Percentiles rank a stretch among this genome's conserved stretches.
Conservation (phyloP, 139 green algal genomes). For the Penium margaritaceum region DNA sequence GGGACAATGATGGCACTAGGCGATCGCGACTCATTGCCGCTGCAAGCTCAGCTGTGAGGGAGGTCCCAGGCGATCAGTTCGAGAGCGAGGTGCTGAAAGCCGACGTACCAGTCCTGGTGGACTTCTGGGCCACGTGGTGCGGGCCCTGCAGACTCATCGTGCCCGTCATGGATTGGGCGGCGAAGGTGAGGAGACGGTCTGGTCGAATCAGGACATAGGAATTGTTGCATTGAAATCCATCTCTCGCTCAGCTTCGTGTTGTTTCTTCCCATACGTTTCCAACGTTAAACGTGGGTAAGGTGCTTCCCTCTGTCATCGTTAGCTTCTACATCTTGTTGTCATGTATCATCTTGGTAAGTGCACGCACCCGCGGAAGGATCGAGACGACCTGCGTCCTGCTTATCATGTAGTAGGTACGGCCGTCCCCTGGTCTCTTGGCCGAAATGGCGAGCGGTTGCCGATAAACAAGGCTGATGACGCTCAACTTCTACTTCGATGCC, state of each 20-base stretch:
- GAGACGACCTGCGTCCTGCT: too few relatives aligned
- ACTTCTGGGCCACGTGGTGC: constrained; percentile 91
- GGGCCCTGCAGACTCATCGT: constrained; percentile 84
- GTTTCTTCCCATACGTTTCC: too few relatives aligned
- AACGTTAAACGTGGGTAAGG: too few relatives aligned
- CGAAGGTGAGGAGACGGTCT: constrained; percentile 2
- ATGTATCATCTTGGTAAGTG: background rate
- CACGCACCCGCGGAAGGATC: background rate
- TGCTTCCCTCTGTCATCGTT: too few relatives aligned
- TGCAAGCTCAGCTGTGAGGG: constrained; percentile 10
- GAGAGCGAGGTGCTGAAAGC: constrained; percentile 48
- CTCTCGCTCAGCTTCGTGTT: background rate
- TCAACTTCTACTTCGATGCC: too few relatives aligned
- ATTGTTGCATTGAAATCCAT: background rate
- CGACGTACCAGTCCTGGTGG: constrained; percentile 73
- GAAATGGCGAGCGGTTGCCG: too few relatives aligned
- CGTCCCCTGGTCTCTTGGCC: too few relatives aligned
- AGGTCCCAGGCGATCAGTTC: constrained; percentile 17
- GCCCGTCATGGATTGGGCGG: constrained; percentile 31
- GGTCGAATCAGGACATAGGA: background rate
- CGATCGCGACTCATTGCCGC: too few relatives aligned
- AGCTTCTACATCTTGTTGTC: too few relatives aligned
- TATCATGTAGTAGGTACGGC: too few relatives aligned
- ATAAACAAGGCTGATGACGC: too few relatives aligned
- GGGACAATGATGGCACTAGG: too few relatives aligned